Evolutionary conservation across 2,329 filamentous ascomycete species (phyloP).

Genomic region (Fusarium domesticum): DNA sequence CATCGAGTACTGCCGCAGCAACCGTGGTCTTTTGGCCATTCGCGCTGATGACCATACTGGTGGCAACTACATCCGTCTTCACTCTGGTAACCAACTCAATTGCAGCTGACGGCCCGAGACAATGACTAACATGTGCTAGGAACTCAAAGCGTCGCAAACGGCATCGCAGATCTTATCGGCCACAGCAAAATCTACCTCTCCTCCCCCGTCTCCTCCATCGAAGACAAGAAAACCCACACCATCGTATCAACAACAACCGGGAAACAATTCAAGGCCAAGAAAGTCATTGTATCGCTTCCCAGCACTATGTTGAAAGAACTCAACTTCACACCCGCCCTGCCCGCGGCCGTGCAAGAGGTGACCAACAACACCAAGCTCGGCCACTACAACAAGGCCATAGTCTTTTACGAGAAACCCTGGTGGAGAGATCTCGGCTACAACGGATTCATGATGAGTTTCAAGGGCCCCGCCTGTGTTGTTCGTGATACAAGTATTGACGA

Average conservation of each 20-base stretch:
- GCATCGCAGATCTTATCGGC: constrained; percentile 29
- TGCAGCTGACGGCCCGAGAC: background rate
- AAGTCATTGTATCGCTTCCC: constrained; percentile 48
- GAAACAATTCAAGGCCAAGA: constrained; percentile 33
- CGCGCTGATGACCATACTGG: constrained; percentile 36
- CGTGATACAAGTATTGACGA: constrained; percentile 41
- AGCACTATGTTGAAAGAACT: constrained; percentile 47
- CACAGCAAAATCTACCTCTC: constrained; percentile 14
- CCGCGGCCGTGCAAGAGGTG: constrained; percentile 35
- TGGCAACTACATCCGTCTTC: constrained; percentile 36
- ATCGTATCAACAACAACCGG: constrained; percentile 22
- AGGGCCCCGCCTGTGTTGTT: constrained; percentile 39
- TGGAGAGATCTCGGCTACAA: constrained; percentile 36
- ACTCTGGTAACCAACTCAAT: constrained; percentile 9
- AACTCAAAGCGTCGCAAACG: constrained; percentile 26
- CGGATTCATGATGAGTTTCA: constrained; percentile 39
- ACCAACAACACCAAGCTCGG: constrained; percentile 38
- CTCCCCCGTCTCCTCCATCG: constrained; percentile 24
- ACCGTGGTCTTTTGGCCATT: constrained; percentile 34
- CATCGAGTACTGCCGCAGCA: constrained; percentile 38
- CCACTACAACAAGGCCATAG: constrained; percentile 43
- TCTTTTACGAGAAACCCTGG: constrained; percentile 34
- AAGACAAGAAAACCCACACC: constrained; percentile 15
- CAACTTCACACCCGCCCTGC: constrained; percentile 44
- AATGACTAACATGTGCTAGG: constrained; percentile 13